Percentiles rank a stretch among this genome's conserved stretches.
phyloP scores from a whole-genome alignment of 108 stramenopile species.

The Cyclotella atomus region DNA sequence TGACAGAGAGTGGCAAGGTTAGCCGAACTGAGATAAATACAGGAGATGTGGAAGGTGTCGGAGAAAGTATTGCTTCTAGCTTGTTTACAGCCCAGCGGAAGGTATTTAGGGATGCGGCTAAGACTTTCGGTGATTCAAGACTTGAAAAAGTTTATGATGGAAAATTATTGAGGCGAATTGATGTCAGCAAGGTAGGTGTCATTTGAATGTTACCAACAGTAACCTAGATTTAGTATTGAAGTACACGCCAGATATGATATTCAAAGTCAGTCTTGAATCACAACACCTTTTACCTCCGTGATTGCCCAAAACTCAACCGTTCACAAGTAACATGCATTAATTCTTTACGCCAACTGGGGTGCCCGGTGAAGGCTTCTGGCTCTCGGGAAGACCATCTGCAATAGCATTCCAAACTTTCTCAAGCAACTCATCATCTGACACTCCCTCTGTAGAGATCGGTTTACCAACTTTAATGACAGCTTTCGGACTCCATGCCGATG shows the following conservation, averaged over 20 bases:
- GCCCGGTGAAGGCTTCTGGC: slow-evolving; percentile 44
- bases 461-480: slow-evolving; percentile 46
- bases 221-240: neutral
- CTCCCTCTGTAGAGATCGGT: slow-evolving; percentile 51
- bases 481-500: slow-evolving; percentile 24
- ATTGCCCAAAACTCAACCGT: too few species aligned
- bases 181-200: slow-evolving; percentile 76
- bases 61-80: slow-evolving; percentile 58
- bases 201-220: slow-evolving; percentile 23
- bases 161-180: slow-evolving; percentile 79
- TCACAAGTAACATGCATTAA: too few species aligned
- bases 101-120: slow-evolving; percentile 83
- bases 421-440: slow-evolving; percentile 48
- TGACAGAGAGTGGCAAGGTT: slow-evolving; percentile 44
- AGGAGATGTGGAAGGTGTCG: slow-evolving; percentile 6
- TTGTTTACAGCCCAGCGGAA: slow-evolving; percentile 79
- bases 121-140: slow-evolving; percentile 78
- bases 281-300: too few species aligned
- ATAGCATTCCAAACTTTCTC: slow-evolving; percentile 58
- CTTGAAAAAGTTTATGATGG: slow-evolving; percentile 79
- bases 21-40: slow-evolving; percentile 29
- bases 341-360: slow-evolving; percentile 49
- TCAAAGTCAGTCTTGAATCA: too few species aligned
- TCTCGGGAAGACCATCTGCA: slow-evolving; percentile 49
- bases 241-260: neutral